Evolutionary conservation across 441 rosid species (phyloP).

Genomic region (Populus hybrid): DNA sequence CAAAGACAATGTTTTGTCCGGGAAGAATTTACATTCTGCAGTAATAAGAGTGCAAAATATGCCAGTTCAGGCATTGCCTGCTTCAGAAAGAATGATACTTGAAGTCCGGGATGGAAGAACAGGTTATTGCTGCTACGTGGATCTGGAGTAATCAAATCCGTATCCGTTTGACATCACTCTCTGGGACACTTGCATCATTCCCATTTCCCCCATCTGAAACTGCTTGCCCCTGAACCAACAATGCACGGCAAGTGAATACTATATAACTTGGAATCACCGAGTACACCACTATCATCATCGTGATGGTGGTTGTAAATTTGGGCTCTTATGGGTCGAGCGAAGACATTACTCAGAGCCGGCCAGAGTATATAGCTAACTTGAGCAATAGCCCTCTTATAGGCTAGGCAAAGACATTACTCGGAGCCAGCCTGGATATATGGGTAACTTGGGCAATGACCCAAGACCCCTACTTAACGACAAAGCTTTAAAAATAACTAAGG

Average conservation of each 20-base stretch:
- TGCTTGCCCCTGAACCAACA: conserved; percentile 39
- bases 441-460: too few species aligned
- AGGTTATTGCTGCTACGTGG: background rate
- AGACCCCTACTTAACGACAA: too few species aligned
- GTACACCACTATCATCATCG: background rate
- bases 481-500: too few species aligned
- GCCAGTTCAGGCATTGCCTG: background rate
- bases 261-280: background rate
- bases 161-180: conserved; percentile 61
- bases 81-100: background rate
- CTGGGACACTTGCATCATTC: conserved; percentile 69
- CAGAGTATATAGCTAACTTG: too few species aligned
- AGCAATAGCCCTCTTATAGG: too few species aligned
- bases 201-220: conserved; percentile 42
- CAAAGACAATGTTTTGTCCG: background rate
- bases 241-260: background rate
- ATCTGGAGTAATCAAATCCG: conserved; percentile 32
- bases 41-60: background rate
- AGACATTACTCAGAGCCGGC: background rate
- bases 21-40: background rate
- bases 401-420: too few species aligned
- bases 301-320: background rate
- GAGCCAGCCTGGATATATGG: too few species aligned
- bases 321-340: background rate
- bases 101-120: background rate